Percentiles rank a stretch among this genome's conserved stretches.
These are phyloP conservation scores for Glebionis coronaria DNA, from an alignment of 129 eudicot genomes.

Conservation along the genomic window DNA sequence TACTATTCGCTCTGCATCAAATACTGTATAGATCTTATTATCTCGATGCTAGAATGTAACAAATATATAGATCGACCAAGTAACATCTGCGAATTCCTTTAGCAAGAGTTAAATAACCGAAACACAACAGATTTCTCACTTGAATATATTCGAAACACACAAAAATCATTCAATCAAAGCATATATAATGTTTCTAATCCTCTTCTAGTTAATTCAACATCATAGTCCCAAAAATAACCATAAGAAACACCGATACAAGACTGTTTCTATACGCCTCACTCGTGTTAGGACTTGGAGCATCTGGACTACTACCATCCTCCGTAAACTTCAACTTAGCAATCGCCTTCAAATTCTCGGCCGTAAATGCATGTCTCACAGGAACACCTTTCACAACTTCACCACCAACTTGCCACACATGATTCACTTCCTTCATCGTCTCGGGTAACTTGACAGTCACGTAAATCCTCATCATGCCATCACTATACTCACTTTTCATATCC, in stretches of 20 bases:
- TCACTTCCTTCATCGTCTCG: slow-evolving; percentile 32
- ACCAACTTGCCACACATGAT: slow-evolving; percentile 80
- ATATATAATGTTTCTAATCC: not conserved
- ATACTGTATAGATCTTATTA: too few relatives aligned
- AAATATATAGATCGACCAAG: too few relatives aligned
- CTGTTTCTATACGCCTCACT: slow-evolving; percentile 13
- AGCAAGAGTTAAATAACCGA: too few relatives aligned
- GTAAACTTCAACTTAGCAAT: slow-evolving; percentile 28
- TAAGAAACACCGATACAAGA: slow-evolving; percentile 9
- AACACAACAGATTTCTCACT: too few relatives aligned
- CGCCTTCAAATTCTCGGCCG: slow-evolving; percentile 43
- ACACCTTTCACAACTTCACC: slow-evolving; percentile 33
- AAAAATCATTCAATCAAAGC: too few relatives aligned
- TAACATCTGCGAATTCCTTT: too few relatives aligned
- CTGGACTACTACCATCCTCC: slow-evolving; percentile 4
- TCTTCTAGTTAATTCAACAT: slow-evolving; percentile 28
- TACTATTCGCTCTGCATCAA: too few relatives aligned
- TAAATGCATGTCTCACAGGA: slow-evolving; percentile 52
- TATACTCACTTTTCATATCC: slow-evolving; percentile 34
- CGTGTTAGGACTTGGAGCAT: slow-evolving; percentile 17
- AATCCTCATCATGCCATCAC: slow-evolving; percentile 49
- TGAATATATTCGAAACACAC: too few relatives aligned
- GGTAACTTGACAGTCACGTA: slow-evolving; percentile 54
- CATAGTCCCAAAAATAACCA: slow-evolving; percentile 27
- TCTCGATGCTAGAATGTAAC: too few relatives aligned